Conservation (phyloP, 2,329 filamentous ascomycete genomes). For the Fusarium hainanense region DNA sequence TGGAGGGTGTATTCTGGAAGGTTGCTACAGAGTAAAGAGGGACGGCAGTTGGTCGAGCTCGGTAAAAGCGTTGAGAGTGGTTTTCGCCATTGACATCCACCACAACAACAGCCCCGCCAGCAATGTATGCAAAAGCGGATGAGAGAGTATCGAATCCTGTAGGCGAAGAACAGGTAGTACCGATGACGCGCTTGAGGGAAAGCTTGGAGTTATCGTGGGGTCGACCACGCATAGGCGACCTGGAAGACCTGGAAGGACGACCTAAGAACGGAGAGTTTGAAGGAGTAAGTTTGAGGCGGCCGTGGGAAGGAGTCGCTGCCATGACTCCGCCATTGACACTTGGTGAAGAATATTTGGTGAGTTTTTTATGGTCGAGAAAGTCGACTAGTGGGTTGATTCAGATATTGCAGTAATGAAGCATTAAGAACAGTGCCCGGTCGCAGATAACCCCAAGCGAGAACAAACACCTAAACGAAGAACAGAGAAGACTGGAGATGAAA, state of each 20-base stretch:
- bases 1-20: conserved; percentile 61
- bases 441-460: background rate
- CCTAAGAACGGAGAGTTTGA: conserved; percentile 78
- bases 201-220: conserved; percentile 69
- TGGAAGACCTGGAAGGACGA: conserved; percentile 68
- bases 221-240: conserved; percentile 69
- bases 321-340: conserved; percentile 66
- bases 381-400: conserved; percentile 18
- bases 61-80: conserved; percentile 86
- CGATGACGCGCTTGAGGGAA: conserved; percentile 85
- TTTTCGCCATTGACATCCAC: conserved; percentile 78
- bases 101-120: conserved; percentile 92
- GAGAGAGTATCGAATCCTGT: conserved; percentile 87
- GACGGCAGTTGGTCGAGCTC: conserved; percentile 81
- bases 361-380: conserved; percentile 17
- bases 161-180: conserved; percentile 85
- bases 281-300: conserved; percentile 76
- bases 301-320: conserved; percentile 67
- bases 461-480: conserved; percentile 3
- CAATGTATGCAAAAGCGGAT: conserved; percentile 87
- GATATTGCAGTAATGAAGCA: conserved; percentile 20
- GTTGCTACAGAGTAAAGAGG: conserved; percentile 70
- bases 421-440: conserved; percentile 18
- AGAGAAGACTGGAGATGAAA: conserved; percentile 6
- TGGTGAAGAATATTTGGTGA: conserved; percentile 24